Conservation (phyloP, 345 rosid genomes). For the Lenwebbia sp. region DNA sequence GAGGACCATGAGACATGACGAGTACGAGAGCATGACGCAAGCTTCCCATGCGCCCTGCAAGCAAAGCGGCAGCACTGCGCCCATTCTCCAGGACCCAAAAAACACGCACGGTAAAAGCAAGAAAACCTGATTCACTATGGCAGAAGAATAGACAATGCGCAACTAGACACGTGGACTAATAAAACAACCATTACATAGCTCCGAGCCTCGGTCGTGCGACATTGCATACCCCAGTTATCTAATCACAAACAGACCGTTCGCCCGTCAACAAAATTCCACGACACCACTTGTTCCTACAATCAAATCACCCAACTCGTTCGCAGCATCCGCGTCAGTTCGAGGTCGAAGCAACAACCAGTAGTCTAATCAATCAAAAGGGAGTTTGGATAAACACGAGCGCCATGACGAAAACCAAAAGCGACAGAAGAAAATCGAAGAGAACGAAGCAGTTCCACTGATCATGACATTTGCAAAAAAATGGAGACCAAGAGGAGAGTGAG, state of each 20-base stretch:
- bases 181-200: neutral
- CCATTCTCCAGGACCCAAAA: neutral
- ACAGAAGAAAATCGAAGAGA: neutral
- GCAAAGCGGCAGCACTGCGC: neutral
- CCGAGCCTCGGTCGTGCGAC: neutral
- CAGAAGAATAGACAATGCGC: neutral
- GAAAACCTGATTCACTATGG: neutral
- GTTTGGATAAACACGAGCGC: neutral
- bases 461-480: accelerated
- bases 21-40: too few species aligned
- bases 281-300: neutral
- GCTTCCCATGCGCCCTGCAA: neutral
- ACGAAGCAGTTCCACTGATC: neutral
- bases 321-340: neutral
- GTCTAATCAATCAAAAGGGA: neutral
- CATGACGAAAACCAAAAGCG: neutral
- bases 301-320: neutral
- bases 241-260: neutral
- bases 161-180: neutral
- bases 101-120: neutral
- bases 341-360: neutral
- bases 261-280: neutral
- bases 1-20: neutral
- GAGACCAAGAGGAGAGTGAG: too few species aligned
- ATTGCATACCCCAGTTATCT: neutral